Evolutionary conservation across 306 rosid species (phyloP).

Genomic region (Prunus salicina): DNA sequence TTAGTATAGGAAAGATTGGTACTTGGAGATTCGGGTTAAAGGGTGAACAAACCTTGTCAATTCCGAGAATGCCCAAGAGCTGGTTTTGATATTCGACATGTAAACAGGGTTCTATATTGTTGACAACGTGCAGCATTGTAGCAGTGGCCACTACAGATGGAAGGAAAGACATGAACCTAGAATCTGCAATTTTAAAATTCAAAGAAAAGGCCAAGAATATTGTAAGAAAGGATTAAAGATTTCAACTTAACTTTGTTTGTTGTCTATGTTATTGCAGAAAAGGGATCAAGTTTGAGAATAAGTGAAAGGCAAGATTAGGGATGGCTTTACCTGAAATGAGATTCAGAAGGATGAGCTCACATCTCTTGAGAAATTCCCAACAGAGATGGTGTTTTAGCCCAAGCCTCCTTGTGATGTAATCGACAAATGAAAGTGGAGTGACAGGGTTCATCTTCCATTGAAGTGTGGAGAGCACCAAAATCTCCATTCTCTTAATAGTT

Average conservation of each 20-base stretch:
- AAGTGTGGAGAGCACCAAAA: constrained; percentile 84
- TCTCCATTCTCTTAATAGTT: constrained; percentile 76
- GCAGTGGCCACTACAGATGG: constrained; percentile 83
- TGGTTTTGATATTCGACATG: constrained; percentile 53
- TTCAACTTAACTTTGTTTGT: background rate
- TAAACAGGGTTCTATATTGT: constrained; percentile 54
- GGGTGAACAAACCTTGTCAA: constrained; percentile 52
- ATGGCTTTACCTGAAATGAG: constrained; percentile 47
- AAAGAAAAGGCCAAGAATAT: background rate
- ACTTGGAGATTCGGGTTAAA: background rate
- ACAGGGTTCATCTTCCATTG: constrained; percentile 88
- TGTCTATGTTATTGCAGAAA: background rate
- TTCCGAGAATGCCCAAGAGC: constrained; percentile 58
- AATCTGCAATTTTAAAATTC: constrained; percentile 45
- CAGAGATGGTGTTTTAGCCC: constrained; percentile 64
- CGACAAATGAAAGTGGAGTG: constrained; percentile 78
- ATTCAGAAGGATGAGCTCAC: constrained; percentile 52
- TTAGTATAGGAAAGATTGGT: background rate
- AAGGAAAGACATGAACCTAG: constrained; percentile 55
- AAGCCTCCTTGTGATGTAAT: constrained; percentile 60
- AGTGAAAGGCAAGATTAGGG: background rate
- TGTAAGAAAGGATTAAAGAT: background rate
- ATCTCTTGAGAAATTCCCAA: constrained; percentile 57
- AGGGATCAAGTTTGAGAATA: background rate
- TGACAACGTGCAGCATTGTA: constrained; percentile 66